phyloP scores from a whole-genome alignment of 2,329 filamentous ascomycete species.

The Clonostachys chloroleuca region DNA sequence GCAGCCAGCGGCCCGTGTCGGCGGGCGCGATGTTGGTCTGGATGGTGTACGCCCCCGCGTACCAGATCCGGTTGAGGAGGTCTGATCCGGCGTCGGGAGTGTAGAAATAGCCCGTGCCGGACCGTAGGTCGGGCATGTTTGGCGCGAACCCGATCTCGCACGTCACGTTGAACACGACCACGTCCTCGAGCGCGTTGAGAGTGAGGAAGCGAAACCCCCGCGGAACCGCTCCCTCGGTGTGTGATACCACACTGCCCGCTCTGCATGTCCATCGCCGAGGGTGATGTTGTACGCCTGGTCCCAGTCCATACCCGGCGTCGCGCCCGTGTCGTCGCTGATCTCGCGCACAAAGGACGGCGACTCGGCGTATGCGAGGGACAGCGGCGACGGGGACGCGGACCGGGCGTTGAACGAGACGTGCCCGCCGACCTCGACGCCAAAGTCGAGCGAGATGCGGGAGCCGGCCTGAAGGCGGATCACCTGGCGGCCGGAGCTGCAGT shows the following conservation, averaged over 20 bases:
- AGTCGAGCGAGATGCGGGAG: conserved; percentile 8
- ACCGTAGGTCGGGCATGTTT: conserved; percentile 27
- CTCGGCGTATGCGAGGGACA: conserved; percentile 14
- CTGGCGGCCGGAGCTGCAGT: neutral
- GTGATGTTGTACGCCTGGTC: conserved; percentile 13
- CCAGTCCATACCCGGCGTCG: conserved; percentile 10
- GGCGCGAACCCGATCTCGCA: conserved; percentile 22
- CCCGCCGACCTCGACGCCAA: conserved; percentile 9
- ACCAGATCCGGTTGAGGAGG: conserved; percentile 38
- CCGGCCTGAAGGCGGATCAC: neutral
- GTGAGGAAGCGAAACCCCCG: conserved; percentile 40
- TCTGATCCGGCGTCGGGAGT: conserved; percentile 26
- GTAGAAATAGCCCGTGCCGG: conserved; percentile 39
- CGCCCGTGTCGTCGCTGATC: conserved; percentile 15
- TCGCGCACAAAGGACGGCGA: conserved; percentile 11
- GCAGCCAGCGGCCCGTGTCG: conserved; percentile 18
- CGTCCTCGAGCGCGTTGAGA: conserved; percentile 12
- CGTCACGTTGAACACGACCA: conserved; percentile 16
- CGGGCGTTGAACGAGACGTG: conserved; percentile 4
- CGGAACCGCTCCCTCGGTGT: conserved; percentile 23
- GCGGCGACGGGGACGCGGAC: conserved; percentile 2
- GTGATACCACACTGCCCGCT: neutral
- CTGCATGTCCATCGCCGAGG: conserved; percentile 3
- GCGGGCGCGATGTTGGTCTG: conserved; percentile 21
- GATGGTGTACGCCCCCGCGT: conserved; percentile 31